Evolutionary conservation across 192 early-diverging fungal genomes (phyloP).

Genomic region (Linnemannia schmuckeri): DNA sequence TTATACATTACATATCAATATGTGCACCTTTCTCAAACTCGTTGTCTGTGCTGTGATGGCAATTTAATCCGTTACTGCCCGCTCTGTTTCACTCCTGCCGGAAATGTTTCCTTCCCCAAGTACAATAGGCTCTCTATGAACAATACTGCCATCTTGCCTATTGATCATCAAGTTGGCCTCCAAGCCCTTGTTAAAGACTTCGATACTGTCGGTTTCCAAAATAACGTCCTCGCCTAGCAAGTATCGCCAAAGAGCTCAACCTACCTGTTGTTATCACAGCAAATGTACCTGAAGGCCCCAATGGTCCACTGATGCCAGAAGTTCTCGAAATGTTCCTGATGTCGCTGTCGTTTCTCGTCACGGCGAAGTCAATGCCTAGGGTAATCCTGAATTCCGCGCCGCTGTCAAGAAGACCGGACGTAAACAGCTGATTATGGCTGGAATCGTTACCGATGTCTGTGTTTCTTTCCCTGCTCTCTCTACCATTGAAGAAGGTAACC

Average conservation of each 20-base stretch:
- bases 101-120: constrained; percentile 21
- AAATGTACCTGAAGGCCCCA: constrained; percentile 46
- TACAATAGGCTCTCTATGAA: constrained; percentile 37
- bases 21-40: constrained; percentile 24
- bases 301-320: constrained; percentile 29
- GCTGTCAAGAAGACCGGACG: constrained; percentile 49
- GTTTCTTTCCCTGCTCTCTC: constrained; percentile 46
- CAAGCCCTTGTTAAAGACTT: constrained; percentile 33
- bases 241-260: constrained; percentile 30
- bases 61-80: constrained; percentile 22
- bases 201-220: constrained; percentile 28
- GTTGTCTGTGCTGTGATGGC: constrained; percentile 27
- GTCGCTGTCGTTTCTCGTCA: constrained; percentile 37
- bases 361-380: constrained; percentile 54
- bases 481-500: constrained; percentile 49
- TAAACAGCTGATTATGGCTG: constrained; percentile 48
- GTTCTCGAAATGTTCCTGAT: constrained; percentile 43
- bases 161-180: constrained; percentile 50
- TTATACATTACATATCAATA: constrained; percentile 10
- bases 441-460: constrained; percentile 56
- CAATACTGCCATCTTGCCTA: constrained; percentile 38
- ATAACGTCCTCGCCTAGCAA: constrained; percentile 36
- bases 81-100: constrained; percentile 14
- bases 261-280: constrained; percentile 41
- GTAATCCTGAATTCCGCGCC: constrained; percentile 26